These are phyloP conservation scores for Ceratocystis diversiconidia DNA, from an alignment of 2,329 filamentous ascomycete species.

Conservation along the genomic window DNA sequence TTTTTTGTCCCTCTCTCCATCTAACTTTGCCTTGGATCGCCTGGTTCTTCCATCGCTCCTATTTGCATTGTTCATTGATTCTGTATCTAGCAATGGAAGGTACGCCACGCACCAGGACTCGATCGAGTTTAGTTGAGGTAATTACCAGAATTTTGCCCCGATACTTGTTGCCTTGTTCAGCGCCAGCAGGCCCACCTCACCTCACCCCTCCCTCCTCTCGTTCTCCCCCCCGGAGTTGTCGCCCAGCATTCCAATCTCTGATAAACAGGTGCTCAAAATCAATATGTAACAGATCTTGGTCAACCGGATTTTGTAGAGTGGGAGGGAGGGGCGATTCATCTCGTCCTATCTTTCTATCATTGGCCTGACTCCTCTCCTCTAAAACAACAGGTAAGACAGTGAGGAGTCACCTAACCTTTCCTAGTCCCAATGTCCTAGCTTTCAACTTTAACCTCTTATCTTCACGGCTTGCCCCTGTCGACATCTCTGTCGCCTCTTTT, in stretches of 20 bases:
- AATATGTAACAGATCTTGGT: conserved; percentile 9
- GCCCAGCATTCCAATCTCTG: background rate
- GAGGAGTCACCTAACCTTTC: background rate
- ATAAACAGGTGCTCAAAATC: background rate
- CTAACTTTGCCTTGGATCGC: background rate
- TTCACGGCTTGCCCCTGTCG: background rate
- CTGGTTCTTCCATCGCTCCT: background rate
- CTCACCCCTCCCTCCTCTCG: background rate
- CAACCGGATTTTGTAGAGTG: background rate
- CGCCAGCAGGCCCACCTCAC: background rate
- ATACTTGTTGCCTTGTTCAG: background rate
- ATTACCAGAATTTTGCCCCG: background rate
- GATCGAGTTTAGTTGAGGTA: background rate
- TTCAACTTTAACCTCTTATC: conserved; percentile 4
- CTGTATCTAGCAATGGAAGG: background rate
- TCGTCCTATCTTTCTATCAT: conserved; percentile 1
- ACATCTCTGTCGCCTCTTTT: conserved; percentile 1
- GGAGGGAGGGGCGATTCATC: too few relatives aligned
- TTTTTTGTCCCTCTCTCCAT: background rate
- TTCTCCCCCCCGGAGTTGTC: background rate
- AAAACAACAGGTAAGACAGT: background rate
- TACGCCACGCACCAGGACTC: background rate
- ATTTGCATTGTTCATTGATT: background rate
- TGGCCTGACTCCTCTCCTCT: background rate
- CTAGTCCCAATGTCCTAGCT: background rate